A percentile compares a stretch with the other conserved stretches of the same genome.
These are phyloP conservation scores for Lophiostoma macrostomum DNA, from an alignment of 495 filamentous ascomycete species.

Conservation along the genomic window DNA sequence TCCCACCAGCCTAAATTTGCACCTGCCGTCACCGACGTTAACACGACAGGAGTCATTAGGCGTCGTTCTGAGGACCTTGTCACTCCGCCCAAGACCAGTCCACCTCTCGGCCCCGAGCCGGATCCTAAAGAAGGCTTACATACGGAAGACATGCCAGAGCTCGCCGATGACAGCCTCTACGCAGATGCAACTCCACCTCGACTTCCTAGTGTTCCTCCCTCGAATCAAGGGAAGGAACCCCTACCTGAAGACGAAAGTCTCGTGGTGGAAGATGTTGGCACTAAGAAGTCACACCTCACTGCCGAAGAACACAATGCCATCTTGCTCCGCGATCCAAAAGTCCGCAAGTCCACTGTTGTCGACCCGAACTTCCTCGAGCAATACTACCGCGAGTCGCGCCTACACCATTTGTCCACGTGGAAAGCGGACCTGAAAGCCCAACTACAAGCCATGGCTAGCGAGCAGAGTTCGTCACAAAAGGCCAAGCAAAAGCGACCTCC, in stretches of 20 bases:
- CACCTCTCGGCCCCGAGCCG: constrained; percentile 2
- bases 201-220: background rate
- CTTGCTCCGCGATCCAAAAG: constrained; percentile 74
- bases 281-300: constrained; percentile 49
- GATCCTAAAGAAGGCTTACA: background rate
- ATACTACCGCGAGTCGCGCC: constrained; percentile 86
- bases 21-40: background rate
- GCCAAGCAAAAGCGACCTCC: constrained; percentile 47
- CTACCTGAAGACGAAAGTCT: background rate
- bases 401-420: constrained; percentile 94
- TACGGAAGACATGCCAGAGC: background rate
- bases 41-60: background rate
- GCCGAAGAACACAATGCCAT: constrained; percentile 89
- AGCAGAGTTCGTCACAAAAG: constrained; percentile 58
- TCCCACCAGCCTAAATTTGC: constrained; percentile 24
- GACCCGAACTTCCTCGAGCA: constrained; percentile 92
- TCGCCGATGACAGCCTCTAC: constrained; percentile 21
- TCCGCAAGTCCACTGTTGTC: constrained; percentile 77
- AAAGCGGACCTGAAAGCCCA: constrained; percentile 88
- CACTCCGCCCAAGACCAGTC: constrained; percentile 30
- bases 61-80: constrained; percentile 4
- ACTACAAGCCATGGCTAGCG: constrained; percentile 72
- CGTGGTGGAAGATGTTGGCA: background rate
- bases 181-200: background rate
- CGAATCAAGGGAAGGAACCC: too few species aligned